Evolutionary conservation across 108 stramenopile species (phyloP).

Genomic region (Mayamaea pseudoterrestris): DNA sequence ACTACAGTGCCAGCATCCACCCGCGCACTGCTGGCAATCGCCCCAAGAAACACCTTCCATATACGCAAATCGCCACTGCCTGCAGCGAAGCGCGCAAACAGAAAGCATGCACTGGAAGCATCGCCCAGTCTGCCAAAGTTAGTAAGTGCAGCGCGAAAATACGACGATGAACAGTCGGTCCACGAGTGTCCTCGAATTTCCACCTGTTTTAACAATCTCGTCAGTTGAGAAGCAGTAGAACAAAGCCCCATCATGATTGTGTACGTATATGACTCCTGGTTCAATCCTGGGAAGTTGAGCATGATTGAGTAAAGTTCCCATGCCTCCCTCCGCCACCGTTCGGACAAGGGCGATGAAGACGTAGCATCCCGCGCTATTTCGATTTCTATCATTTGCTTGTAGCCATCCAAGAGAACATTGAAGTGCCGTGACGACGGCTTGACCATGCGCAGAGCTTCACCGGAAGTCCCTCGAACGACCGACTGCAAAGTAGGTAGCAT

Average conservation of each 20-base stretch:
- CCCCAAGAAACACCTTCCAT: conserved; percentile 58
- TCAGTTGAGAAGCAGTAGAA: conserved; percentile 22
- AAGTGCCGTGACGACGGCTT: conserved; percentile 45
- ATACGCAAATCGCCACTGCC: conserved; percentile 12
- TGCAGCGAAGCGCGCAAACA: conserved; percentile 33
- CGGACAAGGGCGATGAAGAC: not conserved
- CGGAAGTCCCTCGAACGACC: conserved; percentile 8
- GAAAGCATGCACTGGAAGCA: conserved; percentile 41
- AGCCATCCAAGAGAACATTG: conserved; percentile 66
- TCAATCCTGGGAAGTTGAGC: conserved; percentile 18
- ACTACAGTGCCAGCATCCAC: too few relatives aligned
- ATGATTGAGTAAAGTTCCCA: conserved; percentile 35
- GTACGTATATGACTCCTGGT: conserved; percentile 42
- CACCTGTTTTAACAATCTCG: too few relatives aligned
- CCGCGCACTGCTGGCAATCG: conserved; percentile 30
- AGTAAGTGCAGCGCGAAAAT: conserved; percentile 40
- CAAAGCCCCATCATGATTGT: conserved; percentile 54
- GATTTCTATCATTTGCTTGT: conserved; percentile 9
- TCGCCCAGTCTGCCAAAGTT: conserved; percentile 46
- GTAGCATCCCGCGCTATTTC: too few relatives aligned
- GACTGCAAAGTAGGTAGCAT: conserved; percentile 14
- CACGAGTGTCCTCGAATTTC: too few relatives aligned
- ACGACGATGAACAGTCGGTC: too few relatives aligned
- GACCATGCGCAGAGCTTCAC: conserved; percentile 9
- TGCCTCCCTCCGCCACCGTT: conserved; percentile 14